phyloP scores from a whole-genome alignment of 1,284 basidiomycete genomes.

The Phellinidium pouzarii region DNA sequence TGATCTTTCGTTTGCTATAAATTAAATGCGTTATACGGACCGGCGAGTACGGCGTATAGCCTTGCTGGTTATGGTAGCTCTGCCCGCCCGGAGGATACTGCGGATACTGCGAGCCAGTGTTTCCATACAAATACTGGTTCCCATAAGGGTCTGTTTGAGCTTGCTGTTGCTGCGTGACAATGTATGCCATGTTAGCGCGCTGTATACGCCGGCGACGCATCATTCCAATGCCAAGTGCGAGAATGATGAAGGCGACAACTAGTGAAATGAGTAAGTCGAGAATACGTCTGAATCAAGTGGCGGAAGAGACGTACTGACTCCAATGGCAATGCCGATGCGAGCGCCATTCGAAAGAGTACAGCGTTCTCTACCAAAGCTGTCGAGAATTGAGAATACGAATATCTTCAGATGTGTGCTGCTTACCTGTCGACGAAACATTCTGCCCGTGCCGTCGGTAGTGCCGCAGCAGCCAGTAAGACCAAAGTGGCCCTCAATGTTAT shows the following conservation, averaged over 20 bases:
- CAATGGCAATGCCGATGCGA: constrained; percentile 28
- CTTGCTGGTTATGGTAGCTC: constrained; percentile 1
- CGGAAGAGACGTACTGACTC: constrained; percentile 21
- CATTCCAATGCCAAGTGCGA: constrained; percentile 17
- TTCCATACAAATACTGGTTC: constrained; percentile 11
- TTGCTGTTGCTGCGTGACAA: constrained; percentile 17
- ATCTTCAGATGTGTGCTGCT: background rate
- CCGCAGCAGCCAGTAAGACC: background rate
- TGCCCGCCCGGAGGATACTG: constrained; percentile 11
- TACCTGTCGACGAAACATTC: constrained; percentile 9
- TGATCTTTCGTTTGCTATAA: background rate
- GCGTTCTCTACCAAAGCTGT: constrained; percentile 22
- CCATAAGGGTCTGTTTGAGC: background rate
- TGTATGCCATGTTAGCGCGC: constrained; percentile 23
- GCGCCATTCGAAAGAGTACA: constrained; percentile 25
- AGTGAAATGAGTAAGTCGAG: background rate
- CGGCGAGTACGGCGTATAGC: constrained; percentile 4
- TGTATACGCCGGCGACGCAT: constrained; percentile 22
- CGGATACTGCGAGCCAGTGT: constrained; percentile 4
- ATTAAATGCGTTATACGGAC: background rate
- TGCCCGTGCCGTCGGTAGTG: constrained; percentile 4
- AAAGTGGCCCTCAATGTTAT: background rate
- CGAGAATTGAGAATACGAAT: background rate
- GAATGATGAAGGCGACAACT: constrained; percentile 18
- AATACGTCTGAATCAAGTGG: background rate